Evolutionary conservation across 768 basidiomycete species (phyloP), one percentile per base, ranked within the genome.

Genomic region (Leccinum aurantiacum): DNA sequence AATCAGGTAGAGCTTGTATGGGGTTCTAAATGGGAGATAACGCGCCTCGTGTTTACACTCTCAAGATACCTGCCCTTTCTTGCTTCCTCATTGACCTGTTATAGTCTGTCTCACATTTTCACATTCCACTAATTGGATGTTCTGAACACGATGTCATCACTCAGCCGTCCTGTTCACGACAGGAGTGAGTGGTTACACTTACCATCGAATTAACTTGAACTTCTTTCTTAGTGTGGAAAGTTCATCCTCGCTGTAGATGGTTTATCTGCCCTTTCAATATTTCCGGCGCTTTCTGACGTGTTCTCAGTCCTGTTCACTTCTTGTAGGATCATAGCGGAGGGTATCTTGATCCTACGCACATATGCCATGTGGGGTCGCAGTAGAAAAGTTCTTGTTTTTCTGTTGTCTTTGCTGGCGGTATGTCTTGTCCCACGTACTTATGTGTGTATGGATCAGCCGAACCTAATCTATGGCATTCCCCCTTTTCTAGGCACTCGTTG

Each of bases 11-110:
- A 60, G 53, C 54, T 35, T 31, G 10, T 31, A 31, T 31, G 31
- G 31, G 31, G 31, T 31, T 3, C 31, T 31, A 31, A 31, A 31
- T 72, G 69, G 69, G 60, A 55, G n/a, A 19, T 22, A 4, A 38
- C 71, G 31, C 69, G 69, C 35, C 31, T 64, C 25, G 55, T 72
- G n/a, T 71, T 71, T 51, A 66, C 69, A 6, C 5, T 71, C 8
- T 57, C 71, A 48, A 70, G 70, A 63, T 72, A 72, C 57, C 54
- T 72, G 29, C 54, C 71, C 29, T 68, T 71, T 37, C 2, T 71
- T 54, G 44, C 65, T 9, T 58, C 63, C n/a, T 56, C 58, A 0
- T 31, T 67, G 17, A 59, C 67, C 11, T 66, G 65, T 33, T 71
- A 65, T 52, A 53, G 70, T 67, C 9, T 3, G 62, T 60, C 22